Evolutionary conservation across 139 green algal species (phyloP).

Genomic region (Micractinium sp.): DNA sequence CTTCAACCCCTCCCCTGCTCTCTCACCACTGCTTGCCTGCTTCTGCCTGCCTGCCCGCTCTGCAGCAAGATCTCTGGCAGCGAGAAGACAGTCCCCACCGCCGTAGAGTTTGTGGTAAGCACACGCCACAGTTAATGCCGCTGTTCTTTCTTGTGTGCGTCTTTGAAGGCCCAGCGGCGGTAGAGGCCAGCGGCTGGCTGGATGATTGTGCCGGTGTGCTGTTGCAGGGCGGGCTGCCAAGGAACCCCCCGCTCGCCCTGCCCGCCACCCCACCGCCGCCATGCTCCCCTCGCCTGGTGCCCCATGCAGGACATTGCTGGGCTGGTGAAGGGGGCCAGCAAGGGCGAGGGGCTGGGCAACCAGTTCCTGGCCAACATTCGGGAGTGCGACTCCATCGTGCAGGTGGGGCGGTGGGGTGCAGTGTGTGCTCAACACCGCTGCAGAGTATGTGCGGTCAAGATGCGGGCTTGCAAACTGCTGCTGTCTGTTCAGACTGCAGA

Average conservation of each 20-base stretch:
- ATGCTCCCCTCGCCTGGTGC: not conserved
- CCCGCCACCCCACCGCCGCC: not conserved
- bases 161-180: too few species aligned
- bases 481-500: too few species aligned
- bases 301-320: constrained; percentile 30
- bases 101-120: constrained; percentile 98
- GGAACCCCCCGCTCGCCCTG: not conserved
- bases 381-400: constrained; percentile 92
- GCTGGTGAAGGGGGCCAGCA: constrained; percentile 90
- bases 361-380: constrained; percentile 98
- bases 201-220: not conserved
- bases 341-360: constrained; percentile 97
- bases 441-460: too few species aligned
- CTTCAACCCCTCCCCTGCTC: not conserved
- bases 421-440: too few species aligned
- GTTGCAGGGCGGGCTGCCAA: not conserved
- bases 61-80: constrained; percentile 58
- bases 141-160: not conserved
- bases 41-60: not conserved
- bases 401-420: constrained; percentile 56
- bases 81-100: constrained; percentile 82
- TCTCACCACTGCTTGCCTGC: not conserved
- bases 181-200: too few species aligned
- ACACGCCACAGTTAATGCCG: not conserved
- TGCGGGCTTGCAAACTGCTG: not conserved